Conservation (phyloP, 257 asterid species). For the Capsicum baccatum region DNA sequence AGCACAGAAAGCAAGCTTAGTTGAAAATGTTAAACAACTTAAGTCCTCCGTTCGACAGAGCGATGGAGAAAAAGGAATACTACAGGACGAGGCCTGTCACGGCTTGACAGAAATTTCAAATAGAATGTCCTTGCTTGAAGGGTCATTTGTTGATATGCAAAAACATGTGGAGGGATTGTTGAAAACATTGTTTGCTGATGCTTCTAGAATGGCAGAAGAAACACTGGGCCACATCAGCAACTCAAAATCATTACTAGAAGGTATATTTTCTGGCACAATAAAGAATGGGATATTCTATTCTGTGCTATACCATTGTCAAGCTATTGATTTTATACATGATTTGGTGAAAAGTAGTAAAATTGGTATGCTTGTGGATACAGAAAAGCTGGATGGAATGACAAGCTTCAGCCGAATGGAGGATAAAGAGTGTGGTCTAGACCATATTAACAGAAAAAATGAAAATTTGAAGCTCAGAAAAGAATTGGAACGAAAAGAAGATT, state of each 20-base stretch:
- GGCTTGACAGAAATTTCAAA: constrained; percentile 48
- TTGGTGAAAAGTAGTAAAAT: constrained; percentile 33
- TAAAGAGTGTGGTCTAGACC: constrained; percentile 38
- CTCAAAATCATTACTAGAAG: constrained; percentile 60
- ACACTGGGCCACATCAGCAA: constrained; percentile 44
- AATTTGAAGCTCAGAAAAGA: constrained; percentile 60
- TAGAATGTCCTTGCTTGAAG: constrained; percentile 54
- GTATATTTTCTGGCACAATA: constrained; percentile 46
- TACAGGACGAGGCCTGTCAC: constrained; percentile 45
- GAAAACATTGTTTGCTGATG: constrained; percentile 48
- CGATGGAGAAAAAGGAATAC: constrained; percentile 46
- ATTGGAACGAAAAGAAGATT: constrained; percentile 62
- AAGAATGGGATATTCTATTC: constrained; percentile 53
- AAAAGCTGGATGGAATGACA: constrained; percentile 19
- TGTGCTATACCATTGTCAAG: constrained; percentile 54
- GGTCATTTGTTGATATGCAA: constrained; percentile 58
- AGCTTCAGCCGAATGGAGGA: constrained; percentile 34
- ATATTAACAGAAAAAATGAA: constrained; percentile 44
- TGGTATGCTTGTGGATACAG: constrained; percentile 15
- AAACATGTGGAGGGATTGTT: constrained; percentile 51
- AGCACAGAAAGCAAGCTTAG: constrained; percentile 55
- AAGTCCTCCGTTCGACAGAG: constrained; percentile 43
- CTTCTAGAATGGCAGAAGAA: constrained; percentile 55
- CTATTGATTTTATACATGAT: constrained; percentile 41
- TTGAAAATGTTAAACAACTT: constrained; percentile 55